A percentile compares a stretch with the other conserved stretches of the same genome.
These are phyloP conservation scores for Candida sithepensis DNA, from an alignment of 805 yeast genomes.

Conservation along the genomic window DNA sequence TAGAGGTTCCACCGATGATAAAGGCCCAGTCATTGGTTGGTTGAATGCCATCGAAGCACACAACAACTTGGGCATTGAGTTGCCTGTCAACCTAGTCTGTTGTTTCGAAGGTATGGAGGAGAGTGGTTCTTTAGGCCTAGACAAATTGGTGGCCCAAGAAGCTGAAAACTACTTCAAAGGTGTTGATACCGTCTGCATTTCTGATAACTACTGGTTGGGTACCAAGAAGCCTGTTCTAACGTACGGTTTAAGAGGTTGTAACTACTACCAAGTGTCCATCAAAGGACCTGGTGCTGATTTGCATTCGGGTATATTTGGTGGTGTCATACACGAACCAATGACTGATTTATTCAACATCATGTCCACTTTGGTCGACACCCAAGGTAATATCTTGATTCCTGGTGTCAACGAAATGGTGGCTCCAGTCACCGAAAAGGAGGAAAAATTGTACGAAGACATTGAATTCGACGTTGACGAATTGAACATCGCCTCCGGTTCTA, in stretches of 20 bases:
- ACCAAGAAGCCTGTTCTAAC: conserved; percentile 95
- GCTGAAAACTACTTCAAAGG: conserved; percentile 76
- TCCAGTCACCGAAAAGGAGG: conserved; percentile 80
- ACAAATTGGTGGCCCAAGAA: conserved; percentile 74
- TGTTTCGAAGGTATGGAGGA: conserved; percentile 99
- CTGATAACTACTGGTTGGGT: conserved; percentile 98
- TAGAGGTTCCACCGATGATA: conserved; percentile 96
- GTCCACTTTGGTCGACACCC: conserved; percentile 69
- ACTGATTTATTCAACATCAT: conserved; percentile 81
- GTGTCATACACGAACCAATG: conserved; percentile 96
- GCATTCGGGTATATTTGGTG: conserved; percentile 97
- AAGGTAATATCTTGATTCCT: conserved; percentile 82
- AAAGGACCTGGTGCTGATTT: conserved; percentile 95
- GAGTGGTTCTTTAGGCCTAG: conserved; percentile 91
- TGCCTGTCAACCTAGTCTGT: conserved; percentile 89
- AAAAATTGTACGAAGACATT: conserved; percentile 73
- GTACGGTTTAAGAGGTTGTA: conserved; percentile 95
- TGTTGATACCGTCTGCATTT: conserved; percentile 92
- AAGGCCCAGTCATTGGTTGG: conserved; percentile 99
- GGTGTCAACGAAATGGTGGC: conserved; percentile 95
- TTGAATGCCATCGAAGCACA: conserved; percentile 90
- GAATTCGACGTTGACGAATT: conserved; percentile 83
- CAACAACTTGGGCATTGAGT: conserved; percentile 72
- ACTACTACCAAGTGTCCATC: conserved; percentile 80
- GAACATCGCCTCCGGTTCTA: conserved; percentile 83